These are phyloP conservation scores for Arabis alpina DNA, from an alignment of 345 rosid species.

Conservation along the genomic window DNA sequence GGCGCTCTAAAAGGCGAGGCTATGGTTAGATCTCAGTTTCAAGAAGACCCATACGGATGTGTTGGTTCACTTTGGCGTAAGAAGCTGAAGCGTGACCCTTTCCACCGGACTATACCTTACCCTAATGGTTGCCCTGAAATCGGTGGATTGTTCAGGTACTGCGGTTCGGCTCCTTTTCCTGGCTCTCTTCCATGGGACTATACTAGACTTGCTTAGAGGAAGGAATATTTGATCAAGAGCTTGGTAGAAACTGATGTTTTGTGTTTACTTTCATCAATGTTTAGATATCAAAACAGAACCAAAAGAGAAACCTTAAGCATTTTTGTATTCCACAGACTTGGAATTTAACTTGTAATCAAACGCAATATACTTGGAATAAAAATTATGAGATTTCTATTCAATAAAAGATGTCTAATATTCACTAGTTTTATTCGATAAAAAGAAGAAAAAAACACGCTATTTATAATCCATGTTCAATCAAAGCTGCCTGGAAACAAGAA, in stretches of 20 bases:
- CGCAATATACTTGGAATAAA: neutral
- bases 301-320: slow-evolving; percentile 11
- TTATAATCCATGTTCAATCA: slow-evolving; percentile 32
- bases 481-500: slow-evolving; percentile 22
- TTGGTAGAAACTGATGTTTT: slow-evolving; percentile 1
- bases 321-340: slow-evolving; percentile 18
- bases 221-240: slow-evolving; percentile 9
- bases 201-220: slow-evolving; percentile 31
- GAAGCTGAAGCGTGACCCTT: slow-evolving; percentile 89
- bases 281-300: slow-evolving; percentile 1
- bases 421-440: slow-evolving; percentile 26
- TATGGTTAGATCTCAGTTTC: slow-evolving; percentile 78
- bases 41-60: slow-evolving; percentile 89
- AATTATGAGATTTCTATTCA: slow-evolving; percentile 15
- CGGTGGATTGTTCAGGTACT: slow-evolving; percentile 73
- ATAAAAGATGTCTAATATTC: neutral
- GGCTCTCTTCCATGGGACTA: slow-evolving; percentile 82
- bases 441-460: slow-evolving; percentile 16
- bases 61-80: slow-evolving; percentile 76
- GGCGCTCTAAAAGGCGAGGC: slow-evolving; percentile 87
- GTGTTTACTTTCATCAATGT: slow-evolving; percentile 22
- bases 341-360: slow-evolving; percentile 9
- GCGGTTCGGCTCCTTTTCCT: slow-evolving; percentile 72
- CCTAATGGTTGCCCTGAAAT: slow-evolving; percentile 94
- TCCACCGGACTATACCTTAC: slow-evolving; percentile 88